Evolutionary conservation across 768 basidiomycete genomes (phyloP).

Genomic region (Russula lepida): DNA sequence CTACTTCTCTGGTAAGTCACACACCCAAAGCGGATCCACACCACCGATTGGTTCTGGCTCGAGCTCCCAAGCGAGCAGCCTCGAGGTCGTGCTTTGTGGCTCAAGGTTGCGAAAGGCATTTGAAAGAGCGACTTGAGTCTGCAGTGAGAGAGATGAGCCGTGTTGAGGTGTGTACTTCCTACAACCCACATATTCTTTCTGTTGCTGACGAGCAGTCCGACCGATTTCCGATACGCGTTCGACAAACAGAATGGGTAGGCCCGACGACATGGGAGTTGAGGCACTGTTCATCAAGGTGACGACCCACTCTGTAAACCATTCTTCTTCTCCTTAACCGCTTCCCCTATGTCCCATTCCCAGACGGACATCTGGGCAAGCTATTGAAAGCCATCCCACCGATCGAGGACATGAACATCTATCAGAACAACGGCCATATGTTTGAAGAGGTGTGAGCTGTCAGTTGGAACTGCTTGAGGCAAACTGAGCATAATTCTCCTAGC

Average conservation of each 20-base stretch:
- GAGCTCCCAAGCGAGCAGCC: slow-evolving; percentile 32
- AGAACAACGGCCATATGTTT: slow-evolving; percentile 39
- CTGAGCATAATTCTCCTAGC: too few relatives aligned
- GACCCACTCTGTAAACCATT: slow-evolving; percentile 62
- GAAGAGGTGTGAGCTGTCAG: slow-evolving; percentile 4
- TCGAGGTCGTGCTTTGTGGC: slow-evolving; percentile 80
- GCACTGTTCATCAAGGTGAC: slow-evolving; percentile 52
- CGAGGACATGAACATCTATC: slow-evolving; percentile 72
- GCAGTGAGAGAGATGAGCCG: slow-evolving; percentile 81
- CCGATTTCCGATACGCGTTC: not conserved
- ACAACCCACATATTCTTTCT: too few relatives aligned
- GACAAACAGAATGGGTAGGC: slow-evolving; percentile 73
- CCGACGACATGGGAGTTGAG: slow-evolving; percentile 70
- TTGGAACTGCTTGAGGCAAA: too few relatives aligned
- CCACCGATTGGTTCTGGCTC: slow-evolving; percentile 30
- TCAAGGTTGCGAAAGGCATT: slow-evolving; percentile 82
- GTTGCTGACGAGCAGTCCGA: not conserved
- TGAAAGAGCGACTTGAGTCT: slow-evolving; percentile 80
- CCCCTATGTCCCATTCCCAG: slow-evolving; percentile 28
- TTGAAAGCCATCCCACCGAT: slow-evolving; percentile 57
- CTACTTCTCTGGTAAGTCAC: slow-evolving; percentile 88
- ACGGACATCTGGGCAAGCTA: slow-evolving; percentile 54
- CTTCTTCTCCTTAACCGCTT: not conserved
- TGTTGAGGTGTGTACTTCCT: slow-evolving; percentile 64
- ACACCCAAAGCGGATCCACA: slow-evolving; percentile 66